Evolutionary conservation across 495 filamentous ascomycete species (phyloP).

Genomic region (Hyaloscypha bicolor): DNA sequence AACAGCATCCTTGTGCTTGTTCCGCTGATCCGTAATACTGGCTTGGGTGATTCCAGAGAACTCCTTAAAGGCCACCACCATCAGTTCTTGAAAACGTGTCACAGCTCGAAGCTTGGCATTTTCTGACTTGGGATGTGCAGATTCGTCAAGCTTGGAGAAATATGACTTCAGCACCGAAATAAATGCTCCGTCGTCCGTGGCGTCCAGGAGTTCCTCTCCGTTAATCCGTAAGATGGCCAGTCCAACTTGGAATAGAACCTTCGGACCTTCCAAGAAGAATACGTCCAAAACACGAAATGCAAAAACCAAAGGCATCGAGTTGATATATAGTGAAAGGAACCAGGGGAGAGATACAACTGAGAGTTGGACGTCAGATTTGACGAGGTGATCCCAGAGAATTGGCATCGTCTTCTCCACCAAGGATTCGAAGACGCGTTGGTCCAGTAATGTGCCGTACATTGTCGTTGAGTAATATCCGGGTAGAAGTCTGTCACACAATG

Average conservation of each 20-base stretch:
- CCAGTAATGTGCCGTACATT: slow-evolving; percentile 97
- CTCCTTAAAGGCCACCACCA: slow-evolving; percentile 98
- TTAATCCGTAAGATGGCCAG: slow-evolving; percentile 96
- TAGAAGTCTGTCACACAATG: slow-evolving; percentile 88
- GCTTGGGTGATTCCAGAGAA: slow-evolving; percentile 93
- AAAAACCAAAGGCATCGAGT: slow-evolving; percentile 97
- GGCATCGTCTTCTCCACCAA: slow-evolving; percentile 99
- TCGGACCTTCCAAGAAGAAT: slow-evolving; percentile 97
- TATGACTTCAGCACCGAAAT: slow-evolving; percentile 95
- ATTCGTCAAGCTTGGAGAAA: slow-evolving; percentile 91
- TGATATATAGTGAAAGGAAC: slow-evolving; percentile 98
- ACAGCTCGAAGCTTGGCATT: slow-evolving; percentile 91
- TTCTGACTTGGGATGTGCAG: slow-evolving; percentile 90
- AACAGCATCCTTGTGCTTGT: slow-evolving; percentile 90
- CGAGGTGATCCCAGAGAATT: slow-evolving; percentile 94
- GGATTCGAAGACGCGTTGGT: slow-evolving; percentile 96
- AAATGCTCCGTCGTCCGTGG: slow-evolving; percentile 92
- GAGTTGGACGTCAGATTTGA: slow-evolving; percentile 95
- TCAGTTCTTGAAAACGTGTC: slow-evolving; percentile 94
- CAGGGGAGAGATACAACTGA: slow-evolving; percentile 97
- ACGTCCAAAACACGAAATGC: slow-evolving; percentile 95
- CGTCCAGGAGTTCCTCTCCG: slow-evolving; percentile 95
- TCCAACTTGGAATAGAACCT: slow-evolving; percentile 95
- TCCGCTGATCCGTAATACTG: slow-evolving; percentile 84
- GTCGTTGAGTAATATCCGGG: slow-evolving; percentile 97